Evolutionary conservation across 2,329 filamentous ascomycete genomes (phyloP), one percentile per base, ranked within the genome.

Genomic region (Aureobasidium melanogenum): DNA sequence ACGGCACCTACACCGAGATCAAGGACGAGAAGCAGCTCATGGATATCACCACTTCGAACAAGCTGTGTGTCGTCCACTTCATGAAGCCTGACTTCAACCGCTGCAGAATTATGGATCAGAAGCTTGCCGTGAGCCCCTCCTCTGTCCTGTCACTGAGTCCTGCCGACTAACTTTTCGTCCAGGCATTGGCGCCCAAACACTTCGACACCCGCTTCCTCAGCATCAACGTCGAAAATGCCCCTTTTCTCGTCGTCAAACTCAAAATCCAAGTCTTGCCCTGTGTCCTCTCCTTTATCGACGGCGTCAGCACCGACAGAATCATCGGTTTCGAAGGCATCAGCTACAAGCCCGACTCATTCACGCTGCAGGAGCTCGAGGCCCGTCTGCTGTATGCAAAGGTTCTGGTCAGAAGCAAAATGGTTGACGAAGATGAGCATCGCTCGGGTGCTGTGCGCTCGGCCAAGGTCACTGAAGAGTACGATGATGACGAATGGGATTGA

Each of bases 81-180:
- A 83, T 81, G 70, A 84, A 86, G 68, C 78, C 82, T 2, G 84
- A 86, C 67, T 87, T 87, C 71, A 77, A 79, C 22, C 79, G 84
- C 60, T 87, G 84, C 71, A 73, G 75, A 12, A 79, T 83, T 60
- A 87, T 87, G 84, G 84, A 86, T 68, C 75, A 74, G 52, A 82
- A 83, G 69, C 75, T 86, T 12, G 74, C 79, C 52, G 72, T 78
- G 24, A 26, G 44, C 41, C 12, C 51, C 15, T 30, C n/a, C 9
- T 12, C 12, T 17, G 1, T 19, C 9, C 22, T 24, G 9, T 24
- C n/a, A 24, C 30, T 14, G 12, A 9, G 8, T 12, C 15, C n/a
- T 17, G 9, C 24, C 0, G 4, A n/a, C 44, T 48, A 22, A 28
- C n/a, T 32, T 5, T 30, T 10, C 8, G 12, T 17, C n/a, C 24